phyloP scores from a whole-genome alignment of 2,329 filamentous ascomycete genomes.

The Fusarium sp. region DNA sequence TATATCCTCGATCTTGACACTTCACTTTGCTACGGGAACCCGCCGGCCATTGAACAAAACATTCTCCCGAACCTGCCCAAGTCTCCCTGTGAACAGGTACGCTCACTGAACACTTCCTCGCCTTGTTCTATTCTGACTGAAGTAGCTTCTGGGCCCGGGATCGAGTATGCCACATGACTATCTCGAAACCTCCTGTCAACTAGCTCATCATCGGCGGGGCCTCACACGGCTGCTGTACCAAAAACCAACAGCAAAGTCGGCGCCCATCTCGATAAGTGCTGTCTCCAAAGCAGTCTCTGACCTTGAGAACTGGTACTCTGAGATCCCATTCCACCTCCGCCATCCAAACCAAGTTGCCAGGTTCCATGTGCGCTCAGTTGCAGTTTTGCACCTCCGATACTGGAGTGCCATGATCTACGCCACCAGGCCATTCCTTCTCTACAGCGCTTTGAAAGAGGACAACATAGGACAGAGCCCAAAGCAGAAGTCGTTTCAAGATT shows the following conservation, averaged over 20 bases:
- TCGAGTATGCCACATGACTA: conserved; percentile 14
- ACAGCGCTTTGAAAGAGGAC: conserved; percentile 3
- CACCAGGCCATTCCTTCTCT: conserved; percentile 7
- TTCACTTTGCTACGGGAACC: conserved; percentile 12
- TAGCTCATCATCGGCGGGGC: neutral
- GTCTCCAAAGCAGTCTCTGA: conserved; percentile 1
- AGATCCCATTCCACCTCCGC: conserved; percentile 4
- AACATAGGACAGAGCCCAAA: neutral
- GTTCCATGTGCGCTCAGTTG: conserved; percentile 14
- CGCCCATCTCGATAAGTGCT: neutral
- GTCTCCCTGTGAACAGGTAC: conserved; percentile 12
- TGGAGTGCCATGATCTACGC: conserved; percentile 22
- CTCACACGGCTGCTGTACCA: conserved; percentile 11
- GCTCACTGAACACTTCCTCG: no score
- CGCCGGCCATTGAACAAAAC: conserved; percentile 7
- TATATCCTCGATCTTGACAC: conserved; percentile 18
- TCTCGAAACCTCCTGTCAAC: conserved; percentile 1
- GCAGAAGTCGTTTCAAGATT: conserved; percentile 8
- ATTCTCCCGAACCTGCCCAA: neutral
- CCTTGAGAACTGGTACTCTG: neutral
- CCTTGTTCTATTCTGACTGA: neutral
- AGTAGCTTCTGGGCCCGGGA: conserved; percentile 1
- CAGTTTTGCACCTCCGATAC: conserved; percentile 18
- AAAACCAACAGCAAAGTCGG: neutral
- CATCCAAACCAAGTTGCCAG: conserved; percentile 1